Evolutionary conservation across 2,329 filamentous ascomycete genomes (phyloP).

Genomic region (Chrysoporthe puriensis): DNA sequence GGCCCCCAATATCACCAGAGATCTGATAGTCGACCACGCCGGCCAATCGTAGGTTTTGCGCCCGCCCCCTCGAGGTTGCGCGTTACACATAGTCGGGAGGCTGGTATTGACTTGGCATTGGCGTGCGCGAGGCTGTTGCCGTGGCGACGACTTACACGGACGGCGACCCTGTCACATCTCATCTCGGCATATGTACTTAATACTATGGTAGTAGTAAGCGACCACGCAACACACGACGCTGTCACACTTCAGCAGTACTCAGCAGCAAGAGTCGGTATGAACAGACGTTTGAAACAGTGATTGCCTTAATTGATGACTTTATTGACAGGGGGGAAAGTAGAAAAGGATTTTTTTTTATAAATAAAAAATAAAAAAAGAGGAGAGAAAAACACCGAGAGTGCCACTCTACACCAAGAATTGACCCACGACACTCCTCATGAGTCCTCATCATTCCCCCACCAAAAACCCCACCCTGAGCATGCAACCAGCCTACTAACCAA

Average conservation of each 20-base stretch:
- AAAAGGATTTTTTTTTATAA: no score
- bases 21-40: not conserved
- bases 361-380: not conserved
- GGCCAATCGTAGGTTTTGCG: not conserved
- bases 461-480: not conserved
- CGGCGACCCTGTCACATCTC: not conserved
- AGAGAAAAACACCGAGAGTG: not conserved
- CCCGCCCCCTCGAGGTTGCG: not conserved
- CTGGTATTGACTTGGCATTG: not conserved
- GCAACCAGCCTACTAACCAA: not conserved
- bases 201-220: no score
- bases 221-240: no score
- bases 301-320: no score
- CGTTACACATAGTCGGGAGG: constrained; percentile 1
- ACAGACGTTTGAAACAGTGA: no score
- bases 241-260: no score
- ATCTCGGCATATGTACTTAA: not conserved
- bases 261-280: no score
- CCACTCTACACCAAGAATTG: not conserved
- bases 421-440: not conserved
- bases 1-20: not conserved
- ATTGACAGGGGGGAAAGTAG: not conserved
- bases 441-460: not conserved
- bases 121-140: constrained; percentile 3
- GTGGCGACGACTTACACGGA: constrained; percentile 3